Base-by-base conservation (phyloP, 768 basidiomycete species). In the Atractiella rhizophila region DNA sequence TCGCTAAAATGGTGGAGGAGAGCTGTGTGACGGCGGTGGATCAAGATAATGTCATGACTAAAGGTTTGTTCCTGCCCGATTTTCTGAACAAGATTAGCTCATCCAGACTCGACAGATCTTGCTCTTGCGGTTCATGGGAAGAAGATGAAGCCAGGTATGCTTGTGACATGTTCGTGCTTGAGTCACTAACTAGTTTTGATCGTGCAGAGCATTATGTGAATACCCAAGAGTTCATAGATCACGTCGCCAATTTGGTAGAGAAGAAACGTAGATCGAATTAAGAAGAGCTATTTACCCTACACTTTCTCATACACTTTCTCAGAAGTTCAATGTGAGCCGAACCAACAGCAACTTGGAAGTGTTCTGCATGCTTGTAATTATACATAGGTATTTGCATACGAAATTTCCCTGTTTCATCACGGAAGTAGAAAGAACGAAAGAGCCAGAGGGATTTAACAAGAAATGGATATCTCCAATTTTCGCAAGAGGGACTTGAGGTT, bases 61-160 rank as follows among this genome's bases (percentile, higher is more conserved):
- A 20, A 8, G 20, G 11, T 10, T 5, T 15, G 37, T 25, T 13
- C 5, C 5, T 18, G 9, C 6, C 10, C 9, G 20, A 21, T 29
- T 21, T 23, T n/a, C 20, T 18, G 29, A 19, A 9, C 31, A 21
- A 10, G 4, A 8, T 20, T 1, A 4, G 5, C 16, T 20, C 12
- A 18, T 2, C 24, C 20, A 24, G 12, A 5, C 31, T 6, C 19
- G 13, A 44, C 47, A 69, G 88, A 96, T 62, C 64, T 96, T 36
- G 88, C 88, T 24, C 65, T 96, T 19, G 74, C 82, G 2, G 91
- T 94, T 56, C 75, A 94, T 53, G 86, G 86, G 28, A 77, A 76
- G 66, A 58, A 69, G 48, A 59, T 37, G 21, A 34, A 21, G 21
- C 43, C 21, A 8, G 19, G 25, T 1, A 21, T 6, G 30, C 20